These are phyloP conservation scores for Paralagenidium karlingii DNA, from an alignment of 352 stramenopile genomes.

Conservation along the genomic window DNA sequence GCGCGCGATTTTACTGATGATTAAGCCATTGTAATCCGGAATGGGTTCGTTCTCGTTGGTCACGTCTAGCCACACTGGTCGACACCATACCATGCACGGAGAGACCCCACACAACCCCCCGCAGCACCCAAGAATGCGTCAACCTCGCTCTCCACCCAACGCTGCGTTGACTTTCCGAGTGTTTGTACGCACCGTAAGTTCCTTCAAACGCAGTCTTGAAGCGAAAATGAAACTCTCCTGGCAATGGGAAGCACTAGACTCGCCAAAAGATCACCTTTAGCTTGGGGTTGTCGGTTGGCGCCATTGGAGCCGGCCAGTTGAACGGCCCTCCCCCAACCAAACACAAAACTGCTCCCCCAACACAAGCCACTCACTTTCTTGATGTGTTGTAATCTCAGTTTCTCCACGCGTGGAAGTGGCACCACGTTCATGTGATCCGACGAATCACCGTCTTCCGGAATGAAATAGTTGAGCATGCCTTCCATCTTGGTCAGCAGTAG, in stretches of 20 bases:
- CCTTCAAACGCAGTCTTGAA: conserved; percentile 81
- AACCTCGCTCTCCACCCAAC: no score
- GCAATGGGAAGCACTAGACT: conserved; percentile 51
- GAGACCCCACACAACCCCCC: no score
- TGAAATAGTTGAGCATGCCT: conserved; percentile 82
- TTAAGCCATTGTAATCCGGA: conserved; percentile 68
- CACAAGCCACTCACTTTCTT: conserved; percentile 39
- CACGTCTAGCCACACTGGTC: conserved; percentile 71
- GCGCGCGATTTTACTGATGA: conserved; percentile 72
- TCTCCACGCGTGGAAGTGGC: conserved; percentile 60
- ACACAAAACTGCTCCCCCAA: background rate
- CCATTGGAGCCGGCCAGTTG: background rate
- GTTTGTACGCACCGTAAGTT: conserved; percentile 43
- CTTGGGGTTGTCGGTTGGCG: background rate
- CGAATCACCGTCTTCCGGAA: conserved; percentile 75
- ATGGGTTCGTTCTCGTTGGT: conserved; percentile 52
- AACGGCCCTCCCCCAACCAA: no score
- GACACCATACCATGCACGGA: no score
- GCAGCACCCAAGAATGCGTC: no score
- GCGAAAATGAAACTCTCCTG: conserved; percentile 72
- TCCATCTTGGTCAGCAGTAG: conserved; percentile 29
- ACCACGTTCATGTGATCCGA: conserved; percentile 79
- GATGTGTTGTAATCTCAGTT: conserved; percentile 58
- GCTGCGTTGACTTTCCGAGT: background rate
- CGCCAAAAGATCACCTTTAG: background rate